Evolutionary conservation across 257 asterid genomes (phyloP).

Genomic region (Solanum bulbocastanum): DNA sequence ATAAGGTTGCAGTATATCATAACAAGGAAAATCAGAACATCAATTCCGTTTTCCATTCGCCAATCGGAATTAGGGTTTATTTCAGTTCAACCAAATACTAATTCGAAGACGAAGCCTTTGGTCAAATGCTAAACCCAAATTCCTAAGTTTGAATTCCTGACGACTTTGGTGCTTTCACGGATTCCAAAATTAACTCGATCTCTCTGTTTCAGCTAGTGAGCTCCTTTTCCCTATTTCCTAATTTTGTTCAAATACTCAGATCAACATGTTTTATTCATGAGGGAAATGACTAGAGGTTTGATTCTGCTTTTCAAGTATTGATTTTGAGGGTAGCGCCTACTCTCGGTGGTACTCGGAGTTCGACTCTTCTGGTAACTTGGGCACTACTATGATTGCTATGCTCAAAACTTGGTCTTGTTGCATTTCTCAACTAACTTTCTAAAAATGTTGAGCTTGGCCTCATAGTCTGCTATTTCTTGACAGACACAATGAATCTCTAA

Average conservation of each 20-base stretch:
- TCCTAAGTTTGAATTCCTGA: not conserved
- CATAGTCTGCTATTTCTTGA: not conserved
- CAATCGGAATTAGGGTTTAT: conserved; percentile 5
- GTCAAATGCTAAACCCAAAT: not conserved
- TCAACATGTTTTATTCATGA: not conserved
- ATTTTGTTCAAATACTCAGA: not conserved
- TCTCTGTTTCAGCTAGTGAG: not conserved
- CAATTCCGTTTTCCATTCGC: not conserved
- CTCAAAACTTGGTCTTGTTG: not conserved
- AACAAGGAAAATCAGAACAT: not conserved
- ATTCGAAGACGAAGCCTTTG: not conserved
- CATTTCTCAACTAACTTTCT: not conserved
- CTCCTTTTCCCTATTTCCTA: not conserved
- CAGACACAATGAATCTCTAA: not conserved
- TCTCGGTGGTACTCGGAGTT: not conserved
- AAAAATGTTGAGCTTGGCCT: not conserved
- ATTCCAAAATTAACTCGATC: not conserved
- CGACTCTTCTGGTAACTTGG: not conserved
- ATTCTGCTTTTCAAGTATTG: not conserved
- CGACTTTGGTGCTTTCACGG: not conserved
- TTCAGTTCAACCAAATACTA: not conserved
- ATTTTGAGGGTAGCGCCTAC: not conserved
- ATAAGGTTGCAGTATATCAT: not conserved
- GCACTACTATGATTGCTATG: not conserved
- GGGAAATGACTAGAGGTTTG: not conserved